Percentiles rank a stretch among this genome's conserved stretches.
Evolutionary conservation across 768 basidiomycete species (phyloP).

Genomic region (Termitomyces sp.): DNA sequence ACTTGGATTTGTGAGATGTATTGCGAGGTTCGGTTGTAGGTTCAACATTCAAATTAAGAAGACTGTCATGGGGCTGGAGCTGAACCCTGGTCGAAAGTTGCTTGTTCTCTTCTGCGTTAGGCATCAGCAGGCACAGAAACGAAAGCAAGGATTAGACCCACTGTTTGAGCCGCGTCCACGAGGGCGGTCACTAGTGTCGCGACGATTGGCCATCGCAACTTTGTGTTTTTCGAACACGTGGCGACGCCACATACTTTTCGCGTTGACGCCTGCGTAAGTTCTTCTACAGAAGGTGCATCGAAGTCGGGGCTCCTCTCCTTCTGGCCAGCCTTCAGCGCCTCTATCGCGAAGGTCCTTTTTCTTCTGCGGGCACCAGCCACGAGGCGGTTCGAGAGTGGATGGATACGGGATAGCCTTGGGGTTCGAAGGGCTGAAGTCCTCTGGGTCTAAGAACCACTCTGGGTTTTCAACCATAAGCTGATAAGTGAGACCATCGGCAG

Average conservation of each 20-base stretch:
- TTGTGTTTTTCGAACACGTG: slow-evolving; percentile 90
- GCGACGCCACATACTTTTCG: slow-evolving; percentile 88
- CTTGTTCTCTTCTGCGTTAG: slow-evolving; percentile 54
- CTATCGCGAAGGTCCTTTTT: slow-evolving; percentile 74
- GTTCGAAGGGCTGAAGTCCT: slow-evolving; percentile 58
- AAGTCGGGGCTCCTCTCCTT: slow-evolving; percentile 75
- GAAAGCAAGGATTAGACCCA: slow-evolving; percentile 30
- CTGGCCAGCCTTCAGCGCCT: slow-evolving; percentile 69
- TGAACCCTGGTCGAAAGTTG: slow-evolving; percentile 23
- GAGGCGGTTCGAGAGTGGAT: slow-evolving; percentile 72
- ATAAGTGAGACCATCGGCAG: slow-evolving; percentile 70
- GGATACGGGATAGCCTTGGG: slow-evolving; percentile 66
- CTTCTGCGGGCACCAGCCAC: slow-evolving; percentile 86
- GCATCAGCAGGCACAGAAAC: neutral
- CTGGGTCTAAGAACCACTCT: slow-evolving; percentile 75
- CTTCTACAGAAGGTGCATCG: slow-evolving; percentile 84
- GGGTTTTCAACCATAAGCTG: slow-evolving; percentile 68
- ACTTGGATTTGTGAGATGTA: slow-evolving; percentile 40
- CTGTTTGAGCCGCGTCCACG: slow-evolving; percentile 64
- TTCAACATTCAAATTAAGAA: slow-evolving; percentile 36
- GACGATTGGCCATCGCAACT: slow-evolving; percentile 84
- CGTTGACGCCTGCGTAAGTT: slow-evolving; percentile 83
- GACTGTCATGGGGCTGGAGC: slow-evolving; percentile 38
- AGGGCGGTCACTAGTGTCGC: slow-evolving; percentile 63
- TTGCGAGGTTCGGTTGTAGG: slow-evolving; percentile 33